Conservation (phyloP, 805 yeast species). For the Scheffersomyces amazonensis region DNA sequence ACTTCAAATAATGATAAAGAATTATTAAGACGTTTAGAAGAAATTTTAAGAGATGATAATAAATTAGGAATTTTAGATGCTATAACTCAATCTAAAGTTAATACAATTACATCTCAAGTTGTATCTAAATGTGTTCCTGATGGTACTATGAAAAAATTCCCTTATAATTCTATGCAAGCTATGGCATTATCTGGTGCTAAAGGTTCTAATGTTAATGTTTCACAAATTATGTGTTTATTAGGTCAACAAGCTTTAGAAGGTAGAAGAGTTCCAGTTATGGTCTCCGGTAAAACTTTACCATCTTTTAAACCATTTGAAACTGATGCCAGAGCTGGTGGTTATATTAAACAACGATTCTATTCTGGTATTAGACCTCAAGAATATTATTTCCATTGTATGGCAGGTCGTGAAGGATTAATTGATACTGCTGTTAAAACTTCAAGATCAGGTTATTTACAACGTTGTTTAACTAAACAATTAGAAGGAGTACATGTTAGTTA, state of each 20-base stretch:
- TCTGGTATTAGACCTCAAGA: conserved; percentile 98
- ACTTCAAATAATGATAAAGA: conserved; percentile 57
- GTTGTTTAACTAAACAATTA: conserved; percentile 96
- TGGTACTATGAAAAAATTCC: conserved; percentile 94
- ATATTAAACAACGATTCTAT: conserved; percentile 93
- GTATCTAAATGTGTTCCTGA: conserved; percentile 92
- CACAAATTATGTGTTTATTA: conserved; percentile 98
- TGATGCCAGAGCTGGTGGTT: conserved; percentile 98
- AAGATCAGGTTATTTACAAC: conserved; percentile 95
- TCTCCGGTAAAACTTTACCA: conserved; percentile 94
- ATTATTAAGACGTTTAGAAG: conserved; percentile 84
- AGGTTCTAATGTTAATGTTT: conserved; percentile 97
- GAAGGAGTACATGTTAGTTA: conserved; percentile 95
- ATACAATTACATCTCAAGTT: conserved; percentile 89
- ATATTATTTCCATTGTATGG: conserved; percentile 99
- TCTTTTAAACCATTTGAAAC: conserved; percentile 96
- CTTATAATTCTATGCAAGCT: conserved; percentile 95
- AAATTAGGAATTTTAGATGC: conserved; percentile 95
- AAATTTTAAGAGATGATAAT: conserved; percentile 88
- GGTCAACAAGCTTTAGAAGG: conserved; percentile 99
- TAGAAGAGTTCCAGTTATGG: conserved; percentile 99
- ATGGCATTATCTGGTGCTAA: conserved; percentile 99
- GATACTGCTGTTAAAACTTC: conserved; percentile 99
- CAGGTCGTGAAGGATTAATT: conserved; percentile 99
- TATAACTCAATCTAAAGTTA: conserved; percentile 89